Evolutionary conservation across 148 eudicot genomes (phyloP), one percentile per base, ranked within the genome.

Genomic region (Nepenthes mirabilis): DNA sequence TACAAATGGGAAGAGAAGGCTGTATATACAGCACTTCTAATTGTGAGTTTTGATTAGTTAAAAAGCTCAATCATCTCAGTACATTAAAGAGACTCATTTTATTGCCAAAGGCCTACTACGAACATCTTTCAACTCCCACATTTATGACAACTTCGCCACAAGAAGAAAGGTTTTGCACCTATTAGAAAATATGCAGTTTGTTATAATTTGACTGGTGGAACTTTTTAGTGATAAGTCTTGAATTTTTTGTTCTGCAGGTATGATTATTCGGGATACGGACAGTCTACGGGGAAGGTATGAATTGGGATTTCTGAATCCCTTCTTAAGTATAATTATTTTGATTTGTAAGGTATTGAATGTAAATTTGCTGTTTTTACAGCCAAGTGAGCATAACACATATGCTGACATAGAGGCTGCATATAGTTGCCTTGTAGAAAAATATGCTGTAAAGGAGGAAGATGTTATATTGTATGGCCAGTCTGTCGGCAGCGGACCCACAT

Each of bases 201-300:
- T 47, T 32, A 7, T 35, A 11, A 60, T 45, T 47, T 45, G 45
- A 36, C 5, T 1, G 10, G 36, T 47, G 36, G 36, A 35, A 60
- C 52, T 47, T 60, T 40, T 65, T 33, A 55, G 8, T 55, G 14
- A 23, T 32, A 36, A 1, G 12, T 47, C 45, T 56, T 65, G 1
- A 32, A 36, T 14, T 11, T 65, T 47, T 54, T 67, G 52, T 47
- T 65, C 13, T 77, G 74, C 87, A 91, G 97, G 58, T 91, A 91
- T 72, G 97, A 91, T 68, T 91, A 91, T 60, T 83, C 97, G 11
- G 97, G 97, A 33, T 91, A 91, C 70, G 97, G 97, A 52, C 89
- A 79, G 65, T 90, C 97, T 43, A 77, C 85, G 2, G 91, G 97
- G 65, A 90, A 90, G 97, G 97, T 90, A 77, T 45, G 37, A 7